phyloP scores from a whole-genome alignment of 164 flowering plant species.

The Platanus orientalis region DNA sequence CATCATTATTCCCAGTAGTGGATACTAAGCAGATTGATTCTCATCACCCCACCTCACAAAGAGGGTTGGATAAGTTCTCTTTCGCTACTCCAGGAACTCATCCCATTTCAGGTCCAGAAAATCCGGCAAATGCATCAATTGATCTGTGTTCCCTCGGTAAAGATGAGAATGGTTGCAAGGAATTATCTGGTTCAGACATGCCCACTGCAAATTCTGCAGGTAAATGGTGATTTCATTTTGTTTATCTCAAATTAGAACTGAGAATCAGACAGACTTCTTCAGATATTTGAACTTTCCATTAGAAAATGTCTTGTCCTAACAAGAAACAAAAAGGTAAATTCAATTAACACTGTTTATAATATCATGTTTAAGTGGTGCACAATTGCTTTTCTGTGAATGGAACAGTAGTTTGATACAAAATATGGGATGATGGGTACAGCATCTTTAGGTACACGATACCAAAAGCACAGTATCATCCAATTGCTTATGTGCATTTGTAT shows the following conservation, averaged over 20 bases:
- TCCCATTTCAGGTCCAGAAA: constrained; percentile 21
- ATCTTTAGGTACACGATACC: not conserved
- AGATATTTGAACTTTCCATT: not conserved
- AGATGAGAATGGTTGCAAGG: constrained; percentile 36
- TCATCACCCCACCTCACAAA: constrained; percentile 37
- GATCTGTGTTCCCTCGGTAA: constrained; percentile 38
- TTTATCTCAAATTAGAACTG: not conserved
- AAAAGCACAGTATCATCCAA: too few species aligned
- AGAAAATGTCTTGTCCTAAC: not conserved
- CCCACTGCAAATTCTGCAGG: constrained; percentile 38
- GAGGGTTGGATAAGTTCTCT: constrained; percentile 44
- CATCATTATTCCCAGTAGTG: constrained; percentile 14
- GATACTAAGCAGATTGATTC: constrained; percentile 48
- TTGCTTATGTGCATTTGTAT: too few species aligned
- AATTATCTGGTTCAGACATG: constrained; percentile 20
- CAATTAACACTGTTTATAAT: not conserved
- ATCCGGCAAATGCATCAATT: constrained; percentile 18
- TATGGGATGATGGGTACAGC: not conserved
- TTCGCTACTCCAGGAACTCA: constrained; percentile 28
- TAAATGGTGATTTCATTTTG: constrained; percentile 17
- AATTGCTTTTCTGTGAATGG: not conserved
- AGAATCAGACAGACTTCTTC: not conserved
- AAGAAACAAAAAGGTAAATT: too few species aligned
- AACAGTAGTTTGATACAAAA: not conserved
- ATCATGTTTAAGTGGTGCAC: not conserved